A percentile compares a stretch with the other conserved stretches of the same genome.
Conservation (phyloP, 345 rosid species). For the Brassica nigra region DNA sequence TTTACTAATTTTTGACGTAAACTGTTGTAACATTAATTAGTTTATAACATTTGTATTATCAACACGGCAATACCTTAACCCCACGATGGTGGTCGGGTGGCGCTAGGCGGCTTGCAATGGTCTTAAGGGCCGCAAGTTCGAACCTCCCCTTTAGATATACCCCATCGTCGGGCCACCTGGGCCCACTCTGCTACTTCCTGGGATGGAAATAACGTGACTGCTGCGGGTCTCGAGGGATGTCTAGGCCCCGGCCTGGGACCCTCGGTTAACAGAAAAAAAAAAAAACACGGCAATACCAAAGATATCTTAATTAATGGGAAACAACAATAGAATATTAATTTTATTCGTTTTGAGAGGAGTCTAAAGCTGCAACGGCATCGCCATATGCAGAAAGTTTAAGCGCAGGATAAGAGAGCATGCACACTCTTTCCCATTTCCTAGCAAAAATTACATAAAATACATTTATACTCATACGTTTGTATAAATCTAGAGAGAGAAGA, state of each 20-base stretch:
- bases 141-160: too few relatives aligned
- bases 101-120: too few relatives aligned
- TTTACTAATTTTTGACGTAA: conserved; percentile 40
- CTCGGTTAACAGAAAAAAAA: too few relatives aligned
- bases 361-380: conserved; percentile 87
- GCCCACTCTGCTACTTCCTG: too few relatives aligned
- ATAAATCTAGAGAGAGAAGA: conserved; percentile 26
- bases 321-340: conserved; percentile 21
- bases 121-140: too few relatives aligned
- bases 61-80: neutral
- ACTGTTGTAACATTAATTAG: conserved; percentile 34
- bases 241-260: too few relatives aligned
- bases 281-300: neutral
- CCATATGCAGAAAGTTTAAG: conserved; percentile 63
- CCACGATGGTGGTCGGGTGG: too few relatives aligned
- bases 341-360: conserved; percentile 37
- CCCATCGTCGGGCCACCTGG: too few relatives aligned
- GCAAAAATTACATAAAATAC: conserved; percentile 34
- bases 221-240: too few relatives aligned
- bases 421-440: conserved; percentile 56
- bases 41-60: neutral
- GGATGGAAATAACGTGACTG: too few relatives aligned
- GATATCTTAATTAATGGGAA: conserved; percentile 14
- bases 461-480: conserved; percentile 12
- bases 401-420: conserved; percentile 69